Evolutionary conservation across 2,329 filamentous ascomycete genomes (phyloP).

Genomic region (Davidsoniella neocaledoniae): DNA sequence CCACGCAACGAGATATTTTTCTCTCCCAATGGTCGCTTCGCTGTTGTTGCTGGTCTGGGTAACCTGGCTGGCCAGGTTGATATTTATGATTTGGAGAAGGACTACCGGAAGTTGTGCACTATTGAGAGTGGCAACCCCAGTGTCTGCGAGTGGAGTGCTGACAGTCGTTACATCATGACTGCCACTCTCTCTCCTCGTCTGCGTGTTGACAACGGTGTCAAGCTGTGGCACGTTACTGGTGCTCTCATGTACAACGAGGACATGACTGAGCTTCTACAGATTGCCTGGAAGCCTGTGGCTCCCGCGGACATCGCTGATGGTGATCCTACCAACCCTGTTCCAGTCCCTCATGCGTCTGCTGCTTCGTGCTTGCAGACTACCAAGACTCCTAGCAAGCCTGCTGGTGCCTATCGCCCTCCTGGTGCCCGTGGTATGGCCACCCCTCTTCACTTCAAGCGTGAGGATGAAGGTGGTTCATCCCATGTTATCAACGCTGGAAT

Average conservation of each 20-base stretch:
- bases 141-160: constrained; percentile 92
- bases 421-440: constrained; percentile 80
- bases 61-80: constrained; percentile 97
- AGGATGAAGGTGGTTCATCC: constrained; percentile 87
- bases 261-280: constrained; percentile 85
- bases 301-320: constrained; percentile 39
- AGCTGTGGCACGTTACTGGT: constrained; percentile 84
- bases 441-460: constrained; percentile 88
- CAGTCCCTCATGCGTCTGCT: constrained; percentile 68
- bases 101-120: constrained; percentile 80
- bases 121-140: constrained; percentile 93
- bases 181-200: constrained; percentile 93
- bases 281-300: constrained; percentile 67
- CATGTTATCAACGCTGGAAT: constrained; percentile 63
- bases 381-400: constrained; percentile 91
- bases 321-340: constrained; percentile 58
- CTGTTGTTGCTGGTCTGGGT: constrained; percentile 87
- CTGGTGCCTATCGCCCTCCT: constrained; percentile 90
- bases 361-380: constrained; percentile 64
- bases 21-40: constrained; percentile 83
- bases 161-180: constrained; percentile 88
- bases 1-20: constrained; percentile 93
- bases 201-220: constrained; percentile 90
- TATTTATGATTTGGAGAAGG: constrained; percentile 81
- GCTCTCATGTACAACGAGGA: constrained; percentile 89